phyloP scores from a whole-genome alignment of 2,329 filamentous ascomycete species.

The Blastomyces silverae region DNA sequence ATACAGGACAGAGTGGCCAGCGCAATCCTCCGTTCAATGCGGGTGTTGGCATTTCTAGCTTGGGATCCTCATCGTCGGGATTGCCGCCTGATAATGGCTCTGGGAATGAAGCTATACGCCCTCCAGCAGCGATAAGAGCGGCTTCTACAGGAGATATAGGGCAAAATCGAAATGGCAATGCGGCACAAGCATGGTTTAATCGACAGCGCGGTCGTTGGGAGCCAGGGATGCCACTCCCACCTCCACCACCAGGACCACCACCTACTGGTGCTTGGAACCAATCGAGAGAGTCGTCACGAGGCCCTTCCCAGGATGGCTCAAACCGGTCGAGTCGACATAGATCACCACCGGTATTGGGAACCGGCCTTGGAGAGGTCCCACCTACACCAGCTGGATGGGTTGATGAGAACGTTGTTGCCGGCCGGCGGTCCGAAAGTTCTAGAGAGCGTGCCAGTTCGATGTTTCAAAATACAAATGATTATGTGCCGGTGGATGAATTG shows the following conservation, averaged over 20 bases:
- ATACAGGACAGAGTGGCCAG: not conserved
- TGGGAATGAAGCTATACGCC: conserved; percentile 26
- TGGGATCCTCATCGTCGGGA: conserved; percentile 12
- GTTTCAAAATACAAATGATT: conserved; percentile 4
- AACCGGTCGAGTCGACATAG: conserved; percentile 26
- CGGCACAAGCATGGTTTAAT: conserved; percentile 24
- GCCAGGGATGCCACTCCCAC: conserved; percentile 44
- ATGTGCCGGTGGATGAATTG: conserved; percentile 18
- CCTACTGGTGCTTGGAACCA: conserved; percentile 25
- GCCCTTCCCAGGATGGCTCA: conserved; percentile 5
- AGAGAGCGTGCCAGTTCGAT: conserved; percentile 5
- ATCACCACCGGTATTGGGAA: conserved; percentile 34
- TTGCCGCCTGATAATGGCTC: not conserved
- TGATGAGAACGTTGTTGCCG: conserved; percentile 26
- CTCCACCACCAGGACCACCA: conserved; percentile 43
- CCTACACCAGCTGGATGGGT: conserved; percentile 43
- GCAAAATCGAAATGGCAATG: conserved; percentile 32
- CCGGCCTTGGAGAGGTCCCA: conserved; percentile 38
- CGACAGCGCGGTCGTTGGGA: conserved; percentile 33
- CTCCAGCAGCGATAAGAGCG: conserved; percentile 40
- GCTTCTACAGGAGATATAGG: conserved; percentile 42
- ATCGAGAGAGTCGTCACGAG: conserved; percentile 7
- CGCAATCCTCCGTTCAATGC: conserved; percentile 2
- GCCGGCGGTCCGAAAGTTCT: not conserved
- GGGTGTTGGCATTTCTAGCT: not conserved